A percentile compares a stretch with the other conserved stretches of the same genome.
phyloP scores from a whole-genome alignment of 805 yeast species.

The Alloascoidea africana region DNA sequence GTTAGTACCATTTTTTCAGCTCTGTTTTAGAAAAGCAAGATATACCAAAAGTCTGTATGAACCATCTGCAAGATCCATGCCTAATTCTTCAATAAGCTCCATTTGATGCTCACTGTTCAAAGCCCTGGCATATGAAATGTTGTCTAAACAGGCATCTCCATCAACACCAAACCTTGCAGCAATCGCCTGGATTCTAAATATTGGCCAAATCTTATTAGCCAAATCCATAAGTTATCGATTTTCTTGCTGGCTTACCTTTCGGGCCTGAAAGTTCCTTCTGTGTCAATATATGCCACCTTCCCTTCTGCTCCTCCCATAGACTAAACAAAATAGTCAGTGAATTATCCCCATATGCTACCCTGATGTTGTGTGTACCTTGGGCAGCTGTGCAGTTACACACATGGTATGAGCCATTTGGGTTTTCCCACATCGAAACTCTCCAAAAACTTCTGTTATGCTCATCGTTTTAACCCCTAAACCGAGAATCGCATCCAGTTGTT shows the following conservation, averaged over 20 bases:
- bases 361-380: slow-evolving; percentile 21
- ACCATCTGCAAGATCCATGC: slow-evolving; percentile 51
- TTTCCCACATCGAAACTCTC: slow-evolving; percentile 70
- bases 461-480: slow-evolving; percentile 73
- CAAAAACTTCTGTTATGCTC: slow-evolving; percentile 66
- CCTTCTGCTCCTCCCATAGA: slow-evolving; percentile 70
- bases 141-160: slow-evolving; percentile 53
- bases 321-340: not conserved
- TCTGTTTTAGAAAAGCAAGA: not conserved
- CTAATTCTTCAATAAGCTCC: slow-evolving; percentile 55
- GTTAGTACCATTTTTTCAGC: not conserved
- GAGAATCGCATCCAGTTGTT: slow-evolving; percentile 47
- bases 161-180: slow-evolving; percentile 58
- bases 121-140: slow-evolving; percentile 63
- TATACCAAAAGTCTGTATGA: slow-evolving; percentile 41
- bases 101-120: slow-evolving; percentile 68
- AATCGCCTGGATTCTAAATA: slow-evolving; percentile 42
- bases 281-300: slow-evolving; percentile 64
- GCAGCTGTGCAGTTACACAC: slow-evolving; percentile 63
- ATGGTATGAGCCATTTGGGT: slow-evolving; percentile 72
- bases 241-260: slow-evolving; percentile 28
- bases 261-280: slow-evolving; percentile 74
- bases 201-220: too few species aligned
- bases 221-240: too few species aligned
- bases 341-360: not conserved